Base-by-base conservation (phyloP, 176 grass and related monocot genomes). In the Poa annua region DNA sequence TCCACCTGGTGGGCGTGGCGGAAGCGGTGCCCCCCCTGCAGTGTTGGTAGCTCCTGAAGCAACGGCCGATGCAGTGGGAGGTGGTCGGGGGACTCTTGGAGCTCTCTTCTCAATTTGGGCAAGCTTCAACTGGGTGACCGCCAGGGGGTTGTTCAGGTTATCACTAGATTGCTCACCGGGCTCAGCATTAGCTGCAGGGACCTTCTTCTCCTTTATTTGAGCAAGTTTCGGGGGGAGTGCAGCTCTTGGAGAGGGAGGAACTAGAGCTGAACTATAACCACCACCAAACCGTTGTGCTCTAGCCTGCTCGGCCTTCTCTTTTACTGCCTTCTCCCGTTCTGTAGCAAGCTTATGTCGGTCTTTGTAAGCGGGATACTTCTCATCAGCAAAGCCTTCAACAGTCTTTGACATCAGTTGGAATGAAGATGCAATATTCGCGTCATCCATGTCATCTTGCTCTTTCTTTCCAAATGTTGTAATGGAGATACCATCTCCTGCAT, bases 151-250 rank as follows among this genome's bases (percentile, higher is more conserved):
- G 11, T 55, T 83, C 42, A 90, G 88, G 60, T 50, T 53, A 39
- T 90, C 87, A 75, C 41, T 85, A 35, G 89, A 61, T 87, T 92
- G 91, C 55, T 92, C 91, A 24, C 76, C 45, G 13, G 96, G 16
- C 44, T 74, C 87, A 63, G 45, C 25, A 54, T 79, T 88, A 11
- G 81, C 66, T 67, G 41, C 4, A 6, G 77, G 81, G 36, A 64
- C 68, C 59, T 88, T 98, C 85, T 98, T 98, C 85, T 98, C 96
- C 85, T 90, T 98, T 73, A 98, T 98, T 33, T 88, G 89, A 59
- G 93, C 74, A 39, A 98, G 93, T 86, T 92, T 95, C 70, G 83
- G 80, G 26, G 96, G 96, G 12, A 96, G 86, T 29, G 79, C 62
- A 73, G 55, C 59, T 67, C 75, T 85, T 8, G 89, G 86, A 39